These are phyloP conservation scores for Tylopilus subfusipes DNA, from an alignment of 768 basidiomycete species.

Conservation along the genomic window DNA sequence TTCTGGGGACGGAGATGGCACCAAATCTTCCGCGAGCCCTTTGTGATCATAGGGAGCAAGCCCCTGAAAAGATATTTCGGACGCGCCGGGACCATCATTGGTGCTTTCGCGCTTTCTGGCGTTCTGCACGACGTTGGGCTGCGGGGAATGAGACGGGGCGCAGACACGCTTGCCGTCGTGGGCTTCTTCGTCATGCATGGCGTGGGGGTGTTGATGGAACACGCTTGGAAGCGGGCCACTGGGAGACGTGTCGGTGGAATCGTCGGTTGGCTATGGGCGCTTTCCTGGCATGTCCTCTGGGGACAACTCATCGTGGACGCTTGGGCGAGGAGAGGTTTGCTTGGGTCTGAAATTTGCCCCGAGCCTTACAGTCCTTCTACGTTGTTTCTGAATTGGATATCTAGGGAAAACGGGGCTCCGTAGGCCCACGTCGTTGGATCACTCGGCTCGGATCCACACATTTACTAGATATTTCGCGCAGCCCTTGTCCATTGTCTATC, in stretches of 20 bases:
- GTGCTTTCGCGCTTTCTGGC: constrained; percentile 58
- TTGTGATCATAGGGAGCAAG: constrained; percentile 48
- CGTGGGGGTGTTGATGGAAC: constrained; percentile 49
- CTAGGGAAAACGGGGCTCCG: background rate
- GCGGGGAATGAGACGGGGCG: constrained; percentile 56
- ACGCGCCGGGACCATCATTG: constrained; percentile 47
- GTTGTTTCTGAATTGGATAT: constrained; percentile 15
- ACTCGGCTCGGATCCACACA: background rate
- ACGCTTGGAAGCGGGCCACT: constrained; percentile 40
- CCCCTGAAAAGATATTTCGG: constrained; percentile 45
- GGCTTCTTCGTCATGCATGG: constrained; percentile 60
- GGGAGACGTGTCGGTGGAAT: constrained; percentile 48
- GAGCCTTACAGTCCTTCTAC: constrained; percentile 19
- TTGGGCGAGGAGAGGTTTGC: constrained; percentile 24
- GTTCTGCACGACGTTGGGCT: constrained; percentile 56
- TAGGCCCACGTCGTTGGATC: background rate
- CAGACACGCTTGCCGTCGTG: constrained; percentile 39
- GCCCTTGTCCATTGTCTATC: too few relatives aligned
- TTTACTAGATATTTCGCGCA: background rate
- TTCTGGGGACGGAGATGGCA: constrained; percentile 72
- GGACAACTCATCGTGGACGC: constrained; percentile 48
- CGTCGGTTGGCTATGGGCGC: constrained; percentile 51
- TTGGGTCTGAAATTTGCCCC: constrained; percentile 13
- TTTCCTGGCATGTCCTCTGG: constrained; percentile 45
- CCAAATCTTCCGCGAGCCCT: constrained; percentile 57